Conservation (phyloP, 345 rosid species). For the Passiflora organensis region DNA sequence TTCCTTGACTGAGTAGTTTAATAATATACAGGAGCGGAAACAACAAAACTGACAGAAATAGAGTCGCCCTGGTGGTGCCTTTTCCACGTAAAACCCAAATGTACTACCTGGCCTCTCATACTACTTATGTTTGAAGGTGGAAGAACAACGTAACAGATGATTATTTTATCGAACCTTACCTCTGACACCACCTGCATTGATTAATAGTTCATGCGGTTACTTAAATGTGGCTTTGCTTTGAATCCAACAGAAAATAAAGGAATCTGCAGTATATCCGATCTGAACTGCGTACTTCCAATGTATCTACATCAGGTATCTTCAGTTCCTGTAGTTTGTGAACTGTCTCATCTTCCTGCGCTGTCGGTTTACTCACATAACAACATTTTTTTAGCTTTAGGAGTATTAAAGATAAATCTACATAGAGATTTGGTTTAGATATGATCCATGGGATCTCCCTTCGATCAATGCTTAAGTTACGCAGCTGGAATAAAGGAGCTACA, state of each 20-base stretch:
- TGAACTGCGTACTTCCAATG: background rate
- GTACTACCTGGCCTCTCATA: background rate
- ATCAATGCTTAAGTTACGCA: too few relatives aligned
- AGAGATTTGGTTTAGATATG: constrained; percentile 10
- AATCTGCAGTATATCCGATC: background rate
- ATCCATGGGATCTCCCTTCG: background rate
- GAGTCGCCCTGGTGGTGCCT: too few relatives aligned
- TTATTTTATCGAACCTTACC: background rate
- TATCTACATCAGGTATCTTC: background rate
- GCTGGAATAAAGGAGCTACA: too few relatives aligned
- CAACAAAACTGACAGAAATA: background rate
- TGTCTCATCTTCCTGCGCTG: constrained; percentile 1
- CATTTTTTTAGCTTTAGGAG: background rate
- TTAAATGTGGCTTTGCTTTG: background rate
- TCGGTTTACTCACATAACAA: background rate
- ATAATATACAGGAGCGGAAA: background rate
- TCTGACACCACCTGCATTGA: background rate
- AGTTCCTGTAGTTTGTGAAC: background rate
- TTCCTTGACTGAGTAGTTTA: background rate
- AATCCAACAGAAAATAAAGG: background rate
- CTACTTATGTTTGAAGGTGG: background rate
- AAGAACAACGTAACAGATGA: background rate
- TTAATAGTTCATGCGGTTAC: background rate
- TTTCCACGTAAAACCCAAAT: background rate
- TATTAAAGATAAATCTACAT: background rate